Percentiles rank a stretch among this genome's conserved stretches.
These are phyloP conservation scores for Hypoxylon sp. DNA, from an alignment of 2,329 filamentous ascomycete species.

Conservation along the genomic window DNA sequence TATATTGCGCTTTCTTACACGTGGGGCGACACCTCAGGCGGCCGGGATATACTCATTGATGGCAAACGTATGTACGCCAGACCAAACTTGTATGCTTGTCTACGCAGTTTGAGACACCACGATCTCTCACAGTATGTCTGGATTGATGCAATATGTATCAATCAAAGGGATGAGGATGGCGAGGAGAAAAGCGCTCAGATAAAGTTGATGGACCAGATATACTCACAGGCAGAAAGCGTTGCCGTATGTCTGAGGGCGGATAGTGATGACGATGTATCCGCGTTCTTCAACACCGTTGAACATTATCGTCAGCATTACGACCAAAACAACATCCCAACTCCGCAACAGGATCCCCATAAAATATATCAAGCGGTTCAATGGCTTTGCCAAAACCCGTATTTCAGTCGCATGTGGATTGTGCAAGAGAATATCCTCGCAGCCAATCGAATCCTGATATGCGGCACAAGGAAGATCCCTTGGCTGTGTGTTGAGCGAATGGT, in stretches of 20 bases:
- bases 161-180: not conserved
- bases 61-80: conserved; percentile 1
- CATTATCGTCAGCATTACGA: not conserved
- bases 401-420: conserved; percentile 1
- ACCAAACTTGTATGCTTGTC: not conserved
- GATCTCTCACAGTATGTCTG: not conserved
- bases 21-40: not conserved
- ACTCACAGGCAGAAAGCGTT: not conserved
- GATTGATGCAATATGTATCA: conserved; percentile 1
- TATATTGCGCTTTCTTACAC: conserved; percentile 4
- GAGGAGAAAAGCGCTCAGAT: not conserved
- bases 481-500: not conserved
- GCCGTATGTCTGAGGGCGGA: not conserved
- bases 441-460: not conserved
- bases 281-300: not conserved
- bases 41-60: not conserved
- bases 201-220: not conserved
- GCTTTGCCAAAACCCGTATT: not conserved
- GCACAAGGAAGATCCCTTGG: not conserved
- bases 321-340: not conserved
- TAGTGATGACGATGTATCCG: not conserved
- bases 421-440: not conserved
- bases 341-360: not conserved
- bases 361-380: not conserved
- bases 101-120: not conserved